Evolutionary conservation across 257 asterid species (phyloP).

Genomic region (Paulownia fortunei): DNA sequence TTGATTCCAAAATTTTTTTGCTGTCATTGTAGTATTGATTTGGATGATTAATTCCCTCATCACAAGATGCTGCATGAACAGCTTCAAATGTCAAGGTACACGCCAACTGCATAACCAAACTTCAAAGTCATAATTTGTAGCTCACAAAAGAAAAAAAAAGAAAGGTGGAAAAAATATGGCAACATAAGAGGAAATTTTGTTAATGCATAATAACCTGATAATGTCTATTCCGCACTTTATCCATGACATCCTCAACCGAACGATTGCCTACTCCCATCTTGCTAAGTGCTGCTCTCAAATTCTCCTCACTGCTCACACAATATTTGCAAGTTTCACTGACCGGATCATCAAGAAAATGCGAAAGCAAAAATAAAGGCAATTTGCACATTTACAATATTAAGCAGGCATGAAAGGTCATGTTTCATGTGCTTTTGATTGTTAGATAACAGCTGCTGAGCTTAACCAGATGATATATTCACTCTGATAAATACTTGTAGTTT

Average conservation of each 20-base stretch:
- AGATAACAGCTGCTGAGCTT: conserved; percentile 1
- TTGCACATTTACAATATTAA: not conserved
- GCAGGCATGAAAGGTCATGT: not conserved
- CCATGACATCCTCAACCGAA: conserved; percentile 77
- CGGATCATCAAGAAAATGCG: conserved; percentile 17
- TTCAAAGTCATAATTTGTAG: conserved; percentile 29
- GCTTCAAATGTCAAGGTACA: conserved; percentile 98
- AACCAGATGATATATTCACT: conserved; percentile 9
- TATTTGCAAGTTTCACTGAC: conserved; percentile 22
- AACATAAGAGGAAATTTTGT: not conserved
- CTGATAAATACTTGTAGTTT: not conserved
- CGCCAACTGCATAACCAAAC: conserved; percentile 67
- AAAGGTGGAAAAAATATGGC: conserved; percentile 2
- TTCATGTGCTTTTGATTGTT: conserved; percentile 8
- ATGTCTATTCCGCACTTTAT: conserved; percentile 78
- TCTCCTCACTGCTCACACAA: conserved; percentile 76
- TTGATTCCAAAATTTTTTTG: conserved; percentile 62
- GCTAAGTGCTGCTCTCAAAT: conserved; percentile 85
- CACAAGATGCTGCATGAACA: conserved; percentile 80
- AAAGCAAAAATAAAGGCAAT: conserved; percentile 8
- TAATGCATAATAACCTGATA: conserved; percentile 68
- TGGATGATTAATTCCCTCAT: conserved; percentile 94
- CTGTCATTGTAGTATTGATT: conserved; percentile 90
- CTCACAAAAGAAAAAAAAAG: not conserved
- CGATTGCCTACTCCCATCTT: conserved; percentile 84